Percentiles rank a stretch among this genome's conserved stretches.
Evolutionary conservation across 2,329 filamentous ascomycete species (phyloP).

Genomic region (Alternaria metachromatica): DNA sequence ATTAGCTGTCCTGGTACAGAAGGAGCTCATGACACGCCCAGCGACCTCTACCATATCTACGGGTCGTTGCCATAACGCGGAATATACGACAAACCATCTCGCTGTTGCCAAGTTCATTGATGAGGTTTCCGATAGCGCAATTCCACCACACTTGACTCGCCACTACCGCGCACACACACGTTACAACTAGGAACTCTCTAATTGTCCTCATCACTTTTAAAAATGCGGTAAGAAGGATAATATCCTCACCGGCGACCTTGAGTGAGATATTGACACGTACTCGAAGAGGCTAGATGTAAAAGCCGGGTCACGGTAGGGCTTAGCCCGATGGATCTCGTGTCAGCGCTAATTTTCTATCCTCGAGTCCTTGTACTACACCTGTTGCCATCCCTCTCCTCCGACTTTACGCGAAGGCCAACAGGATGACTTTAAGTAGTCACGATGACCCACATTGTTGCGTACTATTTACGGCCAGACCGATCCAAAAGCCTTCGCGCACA

Average conservation of each 20-base stretch:
- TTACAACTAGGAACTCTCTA: not conserved
- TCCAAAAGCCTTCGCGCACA: not conserved
- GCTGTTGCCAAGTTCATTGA: not conserved
- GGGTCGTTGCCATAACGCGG: not conserved
- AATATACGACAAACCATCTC: not conserved
- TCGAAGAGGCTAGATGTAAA: not conserved
- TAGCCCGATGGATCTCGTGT: not conserved
- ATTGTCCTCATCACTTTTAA: not conserved
- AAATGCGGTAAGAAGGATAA: not conserved
- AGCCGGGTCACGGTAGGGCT: not conserved
- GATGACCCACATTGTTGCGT: not conserved
- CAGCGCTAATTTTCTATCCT: not conserved
- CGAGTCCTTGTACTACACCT: not conserved
- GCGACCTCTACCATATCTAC: not conserved
- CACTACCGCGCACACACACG: not conserved
- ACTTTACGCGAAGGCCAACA: not conserved
- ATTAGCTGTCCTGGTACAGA: not conserved
- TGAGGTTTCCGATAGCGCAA: not conserved
- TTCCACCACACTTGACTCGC: not conserved
- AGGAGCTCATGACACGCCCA: not conserved
- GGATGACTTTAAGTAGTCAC: not conserved
- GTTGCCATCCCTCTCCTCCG: not conserved
- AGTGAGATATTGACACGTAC: not conserved
- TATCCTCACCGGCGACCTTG: not conserved
- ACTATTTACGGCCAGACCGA: not conserved